Base-by-base conservation (phyloP, 495 filamentous ascomycete species). In the Penicillium argentinense region DNA sequence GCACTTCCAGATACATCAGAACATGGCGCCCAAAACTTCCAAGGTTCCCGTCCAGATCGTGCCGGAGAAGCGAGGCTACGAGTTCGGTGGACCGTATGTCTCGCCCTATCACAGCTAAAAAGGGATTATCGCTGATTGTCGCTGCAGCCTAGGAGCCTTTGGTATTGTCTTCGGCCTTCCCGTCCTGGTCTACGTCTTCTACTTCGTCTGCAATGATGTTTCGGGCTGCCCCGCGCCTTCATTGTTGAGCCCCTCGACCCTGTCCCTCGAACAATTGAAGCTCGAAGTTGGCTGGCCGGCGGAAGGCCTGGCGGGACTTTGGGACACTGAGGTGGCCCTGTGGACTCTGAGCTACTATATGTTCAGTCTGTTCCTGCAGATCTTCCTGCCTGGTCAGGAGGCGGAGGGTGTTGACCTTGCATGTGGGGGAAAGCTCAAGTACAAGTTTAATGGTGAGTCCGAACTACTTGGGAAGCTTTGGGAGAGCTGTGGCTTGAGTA, bases 201-300 rank as follows among this genome's bases (percentile, higher is more conserved):
- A 83, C 26, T 96, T 97, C 61, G 68, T 88, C 54, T 97, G 93
- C 77, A 97, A 96, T 62, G 93, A 96, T 61, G 66, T 91, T 49
- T 82, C 89, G 21, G 93, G 95, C 42, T 97, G 95, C 56, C 95
- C 93, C 9, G 83, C 88, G 5, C 89, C 91, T 7, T 91, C 85
- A n/a, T 73, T 93, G 19, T 78, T 96, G 38, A 75, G 79, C 42
- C 90, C 91, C 24, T 84, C 79, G 33, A 83, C 81, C 17, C 70
- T 96, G 25, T 79, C 79, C 26, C 71, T 90, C 40, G 79, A 84
- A 11, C 72, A 78, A 56, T 69, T 96, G 57, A 92, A 91, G 64
- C 46, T 69, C 29, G 90, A 96, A 54, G 74, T 85, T 16, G 88
- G 86, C 45, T 96, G 91, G 90, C 85, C 87, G 0, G 65, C 78